These are phyloP conservation scores for Mucor indicus DNA, from an alignment of 371 early-diverging fungal species.

Conservation along the genomic window DNA sequence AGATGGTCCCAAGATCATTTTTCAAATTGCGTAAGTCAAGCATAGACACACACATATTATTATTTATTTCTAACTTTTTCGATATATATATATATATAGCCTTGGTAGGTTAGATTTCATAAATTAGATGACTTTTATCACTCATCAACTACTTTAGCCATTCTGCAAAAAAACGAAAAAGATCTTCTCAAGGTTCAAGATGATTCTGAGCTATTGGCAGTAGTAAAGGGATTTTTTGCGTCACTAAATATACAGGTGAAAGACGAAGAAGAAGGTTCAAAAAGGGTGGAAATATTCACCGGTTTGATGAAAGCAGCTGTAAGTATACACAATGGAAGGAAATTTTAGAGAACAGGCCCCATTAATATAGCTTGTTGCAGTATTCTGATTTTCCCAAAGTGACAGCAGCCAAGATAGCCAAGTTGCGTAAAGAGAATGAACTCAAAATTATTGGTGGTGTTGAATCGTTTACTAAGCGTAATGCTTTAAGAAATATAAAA, in stretches of 20 bases:
- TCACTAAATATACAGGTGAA: constrained; percentile 65
- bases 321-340: background rate
- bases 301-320: constrained; percentile 83
- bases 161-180: constrained; percentile 89
- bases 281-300: constrained; percentile 76
- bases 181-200: constrained; percentile 76
- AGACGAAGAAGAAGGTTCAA: constrained; percentile 49
- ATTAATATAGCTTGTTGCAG: background rate
- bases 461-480: constrained; percentile 89
- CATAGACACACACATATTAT: background rate
- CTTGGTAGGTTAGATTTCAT: constrained; percentile 1
- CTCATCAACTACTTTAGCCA: constrained; percentile 47
- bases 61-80: background rate
- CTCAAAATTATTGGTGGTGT: constrained; percentile 92
- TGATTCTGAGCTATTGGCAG: constrained; percentile 86
- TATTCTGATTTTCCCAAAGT: constrained; percentile 86
- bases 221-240: constrained; percentile 73
- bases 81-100: constrained; percentile 1
- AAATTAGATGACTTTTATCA: background rate
- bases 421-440: constrained; percentile 81
- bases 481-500: constrained; percentile 75
- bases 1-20: constrained; percentile 90
- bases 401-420: constrained; percentile 71
- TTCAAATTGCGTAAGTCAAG: constrained; percentile 81
- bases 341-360: too few relatives aligned